Evolutionary conservation across 129 eudicot genomes (phyloP), one percentile per base, ranked within the genome.

Genomic region (Gnaphalium uliginosum): DNA sequence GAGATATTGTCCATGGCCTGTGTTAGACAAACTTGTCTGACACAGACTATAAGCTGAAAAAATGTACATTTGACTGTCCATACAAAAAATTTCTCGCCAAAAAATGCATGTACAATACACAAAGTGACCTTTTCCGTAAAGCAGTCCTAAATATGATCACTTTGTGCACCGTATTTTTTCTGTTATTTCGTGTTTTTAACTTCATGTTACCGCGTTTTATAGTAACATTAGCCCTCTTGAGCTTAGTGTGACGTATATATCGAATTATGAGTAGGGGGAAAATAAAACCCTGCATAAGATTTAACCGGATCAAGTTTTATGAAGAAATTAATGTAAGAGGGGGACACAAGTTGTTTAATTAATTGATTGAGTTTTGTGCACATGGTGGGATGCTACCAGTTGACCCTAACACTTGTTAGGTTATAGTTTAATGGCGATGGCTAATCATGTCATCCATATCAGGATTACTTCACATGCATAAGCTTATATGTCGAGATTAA

Each of bases 351-450:
- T 50, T 69, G 25, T 65, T 71, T 24, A 24, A 5, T 33, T 32
- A 50, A 27, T 17, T 51, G 32, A 39, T n/a, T 39, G 14, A 39
- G 46, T 39, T 39, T 39, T 39, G 43, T 72, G 82, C 78, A 79
- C 77, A 37, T 79, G 83, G 83, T 79, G 78, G 83, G 78, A 64
- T 72, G 50, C 78, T 79, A 79, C 73, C 35, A 25, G 41, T 72
- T 64, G 83, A 72, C 78, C 73, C 78, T 18, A 37, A 64, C 53
- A 26, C 69, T 57, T 18, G 60, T 24, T 10, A 64, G 35, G 57
- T 43, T 48, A 70, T 48, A n/a, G n/a, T 64, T 24, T 56, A 56
- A 76, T 67, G 66, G 66, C 33, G 46, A 41, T 68, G 50, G 69
- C 68, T 77, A 57, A 68, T 57, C 41, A 30, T 57, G 78, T 75